Evolutionary conservation across 257 asterid species (phyloP), one percentile per base, ranked within the genome.

Genomic region (Nicotiana sylvestris): DNA sequence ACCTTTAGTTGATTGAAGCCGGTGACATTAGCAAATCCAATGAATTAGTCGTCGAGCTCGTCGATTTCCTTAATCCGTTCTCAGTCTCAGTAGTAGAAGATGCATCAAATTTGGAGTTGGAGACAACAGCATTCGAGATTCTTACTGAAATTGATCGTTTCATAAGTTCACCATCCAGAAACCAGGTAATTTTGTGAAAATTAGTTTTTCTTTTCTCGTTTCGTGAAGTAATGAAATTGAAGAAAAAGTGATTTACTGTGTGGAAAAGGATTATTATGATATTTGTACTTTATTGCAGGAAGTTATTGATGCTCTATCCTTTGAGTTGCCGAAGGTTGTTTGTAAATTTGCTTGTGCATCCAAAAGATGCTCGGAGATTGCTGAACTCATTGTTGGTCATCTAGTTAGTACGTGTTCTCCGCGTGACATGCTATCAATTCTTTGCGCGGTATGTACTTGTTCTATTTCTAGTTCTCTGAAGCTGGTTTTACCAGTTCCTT

Each of bases 401-500:
- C 91, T 96, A 70, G 85, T 89, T 27, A 88, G 82, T 76, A 87
- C 51, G 80, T 91, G 96, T 66, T 85, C 83, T 85, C 93, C 99
- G 7, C 97, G 98, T 0, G 99, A 96, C 66, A 91, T 94, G 99
- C 93, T 94, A 83, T 80, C 99, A 18, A 85, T 93, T 86, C 91
- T 96, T 51, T 92, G 92, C 79, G 98, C 89, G 88, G 99, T 95
- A 85, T 66, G 66, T 46, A 79, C 65, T 65, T 55, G 83, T 86
- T 43, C 61, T 30, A 68, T 30, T 37, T 64, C 11, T 43, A 43
- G 49, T 43, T 43, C 49, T 43, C 65, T 49, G 74, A 51, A 9
- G 33, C 65, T 60, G 56, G 49, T 56, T 81, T 29, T 64, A 11
- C 43, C 49, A 18, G 15, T 37, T 29, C 33, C 77, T 37, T 9